These are phyloP conservation scores for Pythium myriotylum DNA, from an alignment of 352 stramenopile species.

Conservation along the genomic window DNA sequence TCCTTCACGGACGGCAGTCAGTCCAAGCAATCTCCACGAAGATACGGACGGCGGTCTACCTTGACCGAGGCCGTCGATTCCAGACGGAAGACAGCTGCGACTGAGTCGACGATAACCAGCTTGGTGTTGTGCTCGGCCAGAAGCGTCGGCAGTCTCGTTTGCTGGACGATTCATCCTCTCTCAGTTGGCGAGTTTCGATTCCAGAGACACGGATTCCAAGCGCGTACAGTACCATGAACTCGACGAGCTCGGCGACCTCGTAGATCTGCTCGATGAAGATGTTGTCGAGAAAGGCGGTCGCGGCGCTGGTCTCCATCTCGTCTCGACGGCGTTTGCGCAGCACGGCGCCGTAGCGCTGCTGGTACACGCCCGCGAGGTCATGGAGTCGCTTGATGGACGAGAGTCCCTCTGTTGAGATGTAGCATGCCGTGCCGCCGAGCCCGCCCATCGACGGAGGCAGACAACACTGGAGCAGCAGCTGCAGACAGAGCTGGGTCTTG, in stretches of 20 bases:
- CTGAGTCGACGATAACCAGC: constrained; percentile 81
- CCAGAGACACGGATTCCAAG: not conserved
- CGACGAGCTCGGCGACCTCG: constrained; percentile 61
- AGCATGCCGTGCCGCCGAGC: constrained; percentile 65
- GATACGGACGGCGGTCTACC: constrained; percentile 26
- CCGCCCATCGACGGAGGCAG: constrained; percentile 51
- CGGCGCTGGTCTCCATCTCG: constrained; percentile 12
- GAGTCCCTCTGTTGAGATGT: constrained; percentile 81
- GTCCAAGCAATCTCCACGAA: not conserved
- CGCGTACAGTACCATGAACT: constrained; percentile 49
- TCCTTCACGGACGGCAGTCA: constrained; percentile 37
- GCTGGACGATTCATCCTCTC: constrained; percentile 31
- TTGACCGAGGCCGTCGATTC: constrained; percentile 73
- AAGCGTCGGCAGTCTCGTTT: constrained; percentile 64
- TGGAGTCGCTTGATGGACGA: constrained; percentile 72
- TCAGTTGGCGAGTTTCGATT: too few relatives aligned
- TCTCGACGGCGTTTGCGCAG: constrained; percentile 54
- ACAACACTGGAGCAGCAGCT: constrained; percentile 72
- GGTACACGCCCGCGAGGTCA: constrained; percentile 60
- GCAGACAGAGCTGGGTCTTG: constrained; percentile 82
- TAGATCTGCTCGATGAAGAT: constrained; percentile 85
- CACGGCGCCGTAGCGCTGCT: constrained; percentile 38
- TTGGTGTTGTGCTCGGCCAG: constrained; percentile 76
- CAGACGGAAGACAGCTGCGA: constrained; percentile 73
- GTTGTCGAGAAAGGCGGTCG: constrained; percentile 52